A percentile compares a stretch with the other conserved stretches of the same genome.
These are phyloP conservation scores for Furcasterigmium furcatum DNA, from an alignment of 2,329 filamentous ascomycete species.

Conservation along the genomic window DNA sequence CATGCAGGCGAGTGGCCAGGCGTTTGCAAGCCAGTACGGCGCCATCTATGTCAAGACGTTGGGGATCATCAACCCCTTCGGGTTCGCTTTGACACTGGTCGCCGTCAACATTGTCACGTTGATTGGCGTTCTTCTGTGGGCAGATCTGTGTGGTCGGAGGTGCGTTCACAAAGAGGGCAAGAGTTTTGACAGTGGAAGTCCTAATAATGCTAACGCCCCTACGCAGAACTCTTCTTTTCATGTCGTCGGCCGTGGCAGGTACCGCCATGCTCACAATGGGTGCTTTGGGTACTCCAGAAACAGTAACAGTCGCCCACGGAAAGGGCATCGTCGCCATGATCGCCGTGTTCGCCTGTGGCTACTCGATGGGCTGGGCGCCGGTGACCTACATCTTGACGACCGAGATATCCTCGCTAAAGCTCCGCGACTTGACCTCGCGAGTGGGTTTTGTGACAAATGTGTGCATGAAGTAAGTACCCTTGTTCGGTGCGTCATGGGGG, in stretches of 20 bases:
- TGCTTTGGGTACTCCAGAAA: neutral
- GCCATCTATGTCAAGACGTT: constrained; percentile 22
- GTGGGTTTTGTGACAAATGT: too few species aligned
- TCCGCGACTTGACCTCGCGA: constrained; percentile 22
- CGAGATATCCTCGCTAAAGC: constrained; percentile 24
- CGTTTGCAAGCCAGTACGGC: constrained; percentile 15
- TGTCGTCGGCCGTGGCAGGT: too few species aligned
- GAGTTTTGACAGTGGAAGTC: too few species aligned
- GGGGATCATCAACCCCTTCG: constrained; percentile 22
- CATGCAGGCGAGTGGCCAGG: constrained; percentile 14
- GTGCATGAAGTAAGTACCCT: too few species aligned
- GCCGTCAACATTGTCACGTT: constrained; percentile 13
- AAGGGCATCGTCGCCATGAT: constrained; percentile 25
- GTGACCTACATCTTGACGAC: constrained; percentile 28
- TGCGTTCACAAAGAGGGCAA: too few species aligned
- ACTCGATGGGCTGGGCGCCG: constrained; percentile 27
- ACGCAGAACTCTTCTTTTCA: too few species aligned
- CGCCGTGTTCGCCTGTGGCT: constrained; percentile 24
- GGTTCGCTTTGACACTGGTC: constrained; percentile 14
- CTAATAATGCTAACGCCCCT: neutral
- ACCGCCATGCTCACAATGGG: too few species aligned
- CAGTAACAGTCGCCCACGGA: constrained; percentile 13
- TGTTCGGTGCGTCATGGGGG: too few species aligned
- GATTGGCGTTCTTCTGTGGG: constrained; percentile 10
- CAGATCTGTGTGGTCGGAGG: constrained; percentile 16